Evolutionary conservation across 1,284 basidiomycete species (phyloP), one percentile per base, ranked within the genome.

Genomic region (Cutaneotrichosporon cyanovorans): DNA sequence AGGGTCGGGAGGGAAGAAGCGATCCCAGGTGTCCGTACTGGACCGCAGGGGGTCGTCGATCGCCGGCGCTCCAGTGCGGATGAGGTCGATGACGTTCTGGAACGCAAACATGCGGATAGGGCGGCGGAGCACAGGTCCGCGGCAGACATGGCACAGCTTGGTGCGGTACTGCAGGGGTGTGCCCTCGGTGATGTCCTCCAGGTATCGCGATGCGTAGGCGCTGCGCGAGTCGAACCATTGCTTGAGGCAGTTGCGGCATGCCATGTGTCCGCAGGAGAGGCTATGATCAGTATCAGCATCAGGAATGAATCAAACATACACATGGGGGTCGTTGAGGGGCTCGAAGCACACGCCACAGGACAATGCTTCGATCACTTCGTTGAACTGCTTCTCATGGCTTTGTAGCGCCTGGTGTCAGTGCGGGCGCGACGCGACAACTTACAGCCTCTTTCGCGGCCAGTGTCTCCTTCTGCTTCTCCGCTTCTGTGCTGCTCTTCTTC

Each of bases 71-170:
- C 56, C 31, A 30, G 57, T 46, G 4, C 62, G 65, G 4, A 67
- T 51, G 0, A 63, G 46, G 31, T 64, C 63, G 8, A 69, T 51
- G n/a, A 71, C 53, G 6, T 55, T 35, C 25, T 54, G 51, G 1
- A 69, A 42, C 25, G 60, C 55, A 40, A 63, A 71, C 25, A 61
- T 57, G 21, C 66, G 56, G 3, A 63, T 50, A 2, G 70, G 70
- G 15, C 66, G 65, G 18, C 56, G 51, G 37, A 60, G 37, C 31
- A 72, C 56, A 18, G 52, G 46, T 5, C 61, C 47, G 19, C 70
- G 66, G 45, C 70, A 72, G 32, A 65, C 56, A 43, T 66, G 64
- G 40, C 70, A 72, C 8, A 61, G 42, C 49, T 71, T 71, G 15
- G 62, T 58, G 14, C 62, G 62, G 37, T 61, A 62, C 4, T 56